Base-by-base conservation (phyloP, 2,329 filamentous ascomycete species). In the Fusarium sulawesiense region DNA sequence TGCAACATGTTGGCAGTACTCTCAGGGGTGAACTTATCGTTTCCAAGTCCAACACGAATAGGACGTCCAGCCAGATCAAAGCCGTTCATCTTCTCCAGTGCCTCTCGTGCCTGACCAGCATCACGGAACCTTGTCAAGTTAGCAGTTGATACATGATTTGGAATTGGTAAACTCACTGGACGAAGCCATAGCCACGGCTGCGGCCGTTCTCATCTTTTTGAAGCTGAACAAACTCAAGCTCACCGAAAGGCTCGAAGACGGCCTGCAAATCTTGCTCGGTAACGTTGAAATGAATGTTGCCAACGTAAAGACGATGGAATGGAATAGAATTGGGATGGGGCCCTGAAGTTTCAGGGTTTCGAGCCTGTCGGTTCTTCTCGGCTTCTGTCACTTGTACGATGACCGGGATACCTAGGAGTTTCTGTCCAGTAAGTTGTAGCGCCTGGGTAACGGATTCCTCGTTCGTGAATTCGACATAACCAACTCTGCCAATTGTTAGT, bases 11-110 rank as follows among this genome's bases (percentile, higher is more conserved):
- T 94, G 80, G 93, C 92, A 82, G 93, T 97, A 82, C 94, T 96
- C 84, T 98, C 96, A 78, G 94, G 92, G 83, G 94, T 98, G 84
- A 98, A 98, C 89, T 98, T 98, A 92, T 99, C 96, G 85, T 98
- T 99, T 83, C 96, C 96, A 85, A 99, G 93, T 82, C 96, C 96
- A 81, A 99, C 97, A 79, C 96, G 94, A 80, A 99, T 98, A 71
- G 94, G 94, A 80, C 96, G 94, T 82, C 94, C 94, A 77, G 96
- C 96, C 75, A 99, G 90, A 83, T 98, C 96, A 84, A 98, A 99
- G 71, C 95, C 94, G 83, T 99, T 99, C 95, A 99, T 98, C 83
- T 98, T 97, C 81, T 98, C 94, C 71, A 99, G 86, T 67, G 96
- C 97, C 80, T 97, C 93, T 78, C 95, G 93, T 78, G 96, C 96